A percentile compares a stretch with the other conserved stretches of the same genome.
These are phyloP conservation scores for Nakazawaea molendinolei DNA, from an alignment of 805 yeast species.

Conservation along the genomic window DNA sequence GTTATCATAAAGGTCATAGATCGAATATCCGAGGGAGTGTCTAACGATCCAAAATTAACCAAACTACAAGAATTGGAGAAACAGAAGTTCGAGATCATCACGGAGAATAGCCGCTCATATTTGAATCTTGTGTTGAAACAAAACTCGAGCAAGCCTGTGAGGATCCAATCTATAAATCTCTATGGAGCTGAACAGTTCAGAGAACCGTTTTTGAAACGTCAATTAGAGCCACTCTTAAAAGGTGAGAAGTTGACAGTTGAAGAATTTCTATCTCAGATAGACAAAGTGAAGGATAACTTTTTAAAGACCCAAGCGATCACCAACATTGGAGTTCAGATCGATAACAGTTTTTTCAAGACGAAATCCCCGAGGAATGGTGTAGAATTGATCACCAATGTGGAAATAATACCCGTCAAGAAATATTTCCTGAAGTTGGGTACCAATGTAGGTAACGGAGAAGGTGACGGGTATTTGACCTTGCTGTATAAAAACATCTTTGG, in stretches of 20 bases:
- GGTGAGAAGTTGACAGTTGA: constrained; percentile 32
- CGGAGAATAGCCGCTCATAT: constrained; percentile 21
- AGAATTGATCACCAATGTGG: constrained; percentile 22
- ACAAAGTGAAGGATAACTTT: constrained; percentile 36
- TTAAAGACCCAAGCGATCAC: constrained; percentile 36
- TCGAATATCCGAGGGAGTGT: constrained; percentile 9
- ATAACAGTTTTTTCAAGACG: constrained; percentile 15
- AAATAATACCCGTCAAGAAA: constrained; percentile 52
- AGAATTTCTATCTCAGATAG: constrained; percentile 34
- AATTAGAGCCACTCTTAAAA: constrained; percentile 38
- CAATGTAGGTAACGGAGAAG: constrained; percentile 94
- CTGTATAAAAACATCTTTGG: constrained; percentile 54
- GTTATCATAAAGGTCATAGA: constrained; percentile 13
- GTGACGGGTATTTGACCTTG: constrained; percentile 83
- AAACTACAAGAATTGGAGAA: constrained; percentile 6
- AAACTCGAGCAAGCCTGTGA: constrained; percentile 34
- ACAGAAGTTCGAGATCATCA: constrained; percentile 16
- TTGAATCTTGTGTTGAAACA: constrained; percentile 22
- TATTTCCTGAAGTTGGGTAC: constrained; percentile 90
- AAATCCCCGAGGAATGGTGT: constrained; percentile 18
- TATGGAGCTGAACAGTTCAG: constrained; percentile 43
- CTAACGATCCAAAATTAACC: neutral
- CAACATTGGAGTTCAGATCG: constrained; percentile 30
- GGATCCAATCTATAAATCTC: constrained; percentile 37
- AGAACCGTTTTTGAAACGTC: constrained; percentile 36